These are phyloP conservation scores for Penicillium samsonianum DNA, from an alignment of 495 filamentous ascomycete species.

Conservation along the genomic window DNA sequence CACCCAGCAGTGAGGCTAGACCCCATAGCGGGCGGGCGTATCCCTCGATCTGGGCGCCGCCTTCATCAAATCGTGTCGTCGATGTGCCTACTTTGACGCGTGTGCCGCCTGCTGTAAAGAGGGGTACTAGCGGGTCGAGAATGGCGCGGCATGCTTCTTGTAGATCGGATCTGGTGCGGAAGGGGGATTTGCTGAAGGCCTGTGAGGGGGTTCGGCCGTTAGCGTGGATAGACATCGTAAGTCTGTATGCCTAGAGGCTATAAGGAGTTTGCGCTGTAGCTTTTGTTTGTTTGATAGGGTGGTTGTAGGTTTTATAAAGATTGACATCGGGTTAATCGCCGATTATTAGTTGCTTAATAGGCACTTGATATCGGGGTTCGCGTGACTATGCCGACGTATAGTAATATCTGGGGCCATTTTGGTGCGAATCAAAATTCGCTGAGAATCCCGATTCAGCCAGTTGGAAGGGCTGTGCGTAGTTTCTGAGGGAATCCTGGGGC, in stretches of 20 bases:
- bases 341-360: not conserved
- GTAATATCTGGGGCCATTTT: not conserved
- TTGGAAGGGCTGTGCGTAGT: not conserved
- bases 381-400: not conserved
- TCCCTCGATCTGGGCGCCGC: conserved; percentile 75
- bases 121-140: conserved; percentile 62
- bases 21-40: conserved; percentile 76
- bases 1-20: conserved; percentile 65
- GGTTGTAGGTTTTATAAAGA: not conserved
- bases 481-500: not conserved
- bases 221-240: conserved; percentile 35
- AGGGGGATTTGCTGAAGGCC: conserved; percentile 35
- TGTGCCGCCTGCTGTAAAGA: conserved; percentile 60
- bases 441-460: conserved; percentile 12
- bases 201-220: conserved; percentile 34
- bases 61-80: conserved; percentile 70
- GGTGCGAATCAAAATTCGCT: conserved; percentile 1
- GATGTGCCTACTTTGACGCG: conserved; percentile 64
- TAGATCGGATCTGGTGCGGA: conserved; percentile 50
- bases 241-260: not conserved
- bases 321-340: not conserved
- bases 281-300: not conserved
- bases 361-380: not conserved
- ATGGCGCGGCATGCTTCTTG: conserved; percentile 59
- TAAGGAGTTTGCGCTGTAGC: not conserved